Conservation (phyloP, 371 early-diverging fungal genomes). For the Mortierella sp. region DNA sequence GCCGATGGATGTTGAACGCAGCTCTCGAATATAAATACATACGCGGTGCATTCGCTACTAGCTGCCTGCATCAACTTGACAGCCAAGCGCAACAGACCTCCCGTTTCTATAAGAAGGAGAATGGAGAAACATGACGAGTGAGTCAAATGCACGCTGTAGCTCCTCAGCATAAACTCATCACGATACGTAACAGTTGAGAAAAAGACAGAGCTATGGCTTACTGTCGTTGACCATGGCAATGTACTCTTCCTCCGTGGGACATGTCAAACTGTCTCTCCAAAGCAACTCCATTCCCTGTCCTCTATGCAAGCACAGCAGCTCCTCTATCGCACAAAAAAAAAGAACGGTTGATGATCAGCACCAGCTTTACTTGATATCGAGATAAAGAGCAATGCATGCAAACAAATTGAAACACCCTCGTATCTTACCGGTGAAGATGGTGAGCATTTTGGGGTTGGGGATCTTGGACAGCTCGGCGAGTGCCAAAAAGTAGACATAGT, state of each 20-base stretch:
- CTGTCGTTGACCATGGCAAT: slow-evolving; percentile 93
- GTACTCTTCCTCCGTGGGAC: slow-evolving; percentile 92
- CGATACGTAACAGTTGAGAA: slow-evolving; percentile 76
- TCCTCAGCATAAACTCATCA: not conserved
- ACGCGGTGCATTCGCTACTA: slow-evolving; percentile 66
- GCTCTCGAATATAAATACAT: slow-evolving; percentile 24
- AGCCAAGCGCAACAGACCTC: slow-evolving; percentile 94
- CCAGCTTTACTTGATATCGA: no score
- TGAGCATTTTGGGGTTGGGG: slow-evolving; percentile 74
- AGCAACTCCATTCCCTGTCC: slow-evolving; percentile 96
- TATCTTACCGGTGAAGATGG: slow-evolving; percentile 79
- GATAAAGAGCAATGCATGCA: not conserved
- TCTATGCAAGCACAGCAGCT: slow-evolving; percentile 89
- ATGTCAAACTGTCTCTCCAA: slow-evolving; percentile 89
- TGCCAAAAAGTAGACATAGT: slow-evolving; percentile 95
- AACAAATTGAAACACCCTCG: no score
- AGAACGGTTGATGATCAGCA: not conserved
- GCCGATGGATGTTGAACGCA: not conserved
- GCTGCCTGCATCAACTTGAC: slow-evolving; percentile 91
- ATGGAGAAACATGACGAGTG: no score
- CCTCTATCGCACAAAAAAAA: slow-evolving; percentile 63
- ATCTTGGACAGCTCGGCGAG: slow-evolving; percentile 82
- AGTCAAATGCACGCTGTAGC: not conserved
- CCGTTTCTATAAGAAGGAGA: slow-evolving; percentile 79
- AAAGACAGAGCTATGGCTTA: slow-evolving; percentile 57